Conservation (phyloP, 805 yeast species). For the Zygosaccharomyces pseudorouxii region DNA sequence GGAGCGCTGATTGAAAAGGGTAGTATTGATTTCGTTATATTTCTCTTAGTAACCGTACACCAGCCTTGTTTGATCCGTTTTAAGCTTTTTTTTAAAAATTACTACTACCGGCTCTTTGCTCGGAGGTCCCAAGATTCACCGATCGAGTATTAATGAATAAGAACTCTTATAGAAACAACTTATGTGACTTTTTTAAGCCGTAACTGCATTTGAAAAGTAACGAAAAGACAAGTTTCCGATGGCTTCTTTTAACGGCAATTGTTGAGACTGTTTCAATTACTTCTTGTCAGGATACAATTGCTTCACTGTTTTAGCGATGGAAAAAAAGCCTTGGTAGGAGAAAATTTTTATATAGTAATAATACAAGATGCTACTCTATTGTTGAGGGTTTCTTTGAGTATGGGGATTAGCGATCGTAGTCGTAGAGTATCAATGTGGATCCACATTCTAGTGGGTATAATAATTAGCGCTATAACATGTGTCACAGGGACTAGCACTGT, state of each 20-base stretch:
- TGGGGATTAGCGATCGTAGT: neutral
- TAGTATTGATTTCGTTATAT: neutral
- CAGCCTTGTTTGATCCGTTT: conserved; percentile 7
- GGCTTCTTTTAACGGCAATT: neutral
- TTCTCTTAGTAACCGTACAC: conserved; percentile 7
- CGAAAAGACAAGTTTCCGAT: neutral
- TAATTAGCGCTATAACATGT: neutral
- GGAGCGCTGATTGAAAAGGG: conserved; percentile 6
- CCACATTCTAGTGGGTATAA: neutral
- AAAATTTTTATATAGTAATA: neutral
- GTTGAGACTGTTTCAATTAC: neutral
- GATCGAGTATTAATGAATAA: conserved; percentile 4
- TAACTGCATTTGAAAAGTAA: neutral
- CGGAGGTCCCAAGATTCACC: conserved; percentile 4
- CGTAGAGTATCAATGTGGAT: neutral
- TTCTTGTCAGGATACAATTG: neutral
- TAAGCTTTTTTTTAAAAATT: conserved; percentile 1
- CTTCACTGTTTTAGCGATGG: neutral
- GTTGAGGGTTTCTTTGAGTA: neutral
- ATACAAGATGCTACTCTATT: neutral
- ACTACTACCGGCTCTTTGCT: conserved; percentile 5
- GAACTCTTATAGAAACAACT: neutral
- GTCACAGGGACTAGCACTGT: neutral
- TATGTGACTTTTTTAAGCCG: neutral
- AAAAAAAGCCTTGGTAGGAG: neutral